These are phyloP conservation scores for Rhododendron williamsianum DNA, from an alignment of 148 eudicot species.

Conservation along the genomic window DNA sequence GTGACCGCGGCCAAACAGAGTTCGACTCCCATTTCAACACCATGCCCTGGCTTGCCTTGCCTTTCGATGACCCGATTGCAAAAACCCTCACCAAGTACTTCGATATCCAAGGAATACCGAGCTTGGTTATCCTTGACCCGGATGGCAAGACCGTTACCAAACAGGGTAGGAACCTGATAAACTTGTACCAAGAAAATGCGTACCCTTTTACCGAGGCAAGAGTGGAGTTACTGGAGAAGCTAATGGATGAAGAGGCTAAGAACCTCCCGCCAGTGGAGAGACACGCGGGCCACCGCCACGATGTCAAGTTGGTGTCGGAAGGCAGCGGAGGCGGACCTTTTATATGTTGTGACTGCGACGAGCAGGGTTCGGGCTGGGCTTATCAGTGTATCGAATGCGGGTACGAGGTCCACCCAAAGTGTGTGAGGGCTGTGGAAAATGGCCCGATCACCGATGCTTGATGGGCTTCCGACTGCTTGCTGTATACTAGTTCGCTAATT, in stretches of 20 bases:
- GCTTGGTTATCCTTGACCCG: slow-evolving; percentile 53
- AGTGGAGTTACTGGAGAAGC: slow-evolving; percentile 38
- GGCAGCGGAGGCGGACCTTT: slow-evolving; percentile 69
- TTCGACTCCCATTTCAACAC: slow-evolving; percentile 36
- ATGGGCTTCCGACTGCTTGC: background rate
- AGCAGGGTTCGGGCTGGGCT: slow-evolving; percentile 74
- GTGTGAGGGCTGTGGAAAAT: slow-evolving; percentile 31
- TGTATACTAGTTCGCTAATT: background rate
- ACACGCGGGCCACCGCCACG: slow-evolving; percentile 56
- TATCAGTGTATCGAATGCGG: slow-evolving; percentile 71
- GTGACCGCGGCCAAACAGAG: slow-evolving; percentile 38
- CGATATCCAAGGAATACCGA: slow-evolving; percentile 48
- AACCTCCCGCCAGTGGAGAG: slow-evolving; percentile 33
- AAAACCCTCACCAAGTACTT: slow-evolving; percentile 48
- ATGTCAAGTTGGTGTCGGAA: slow-evolving; percentile 54
- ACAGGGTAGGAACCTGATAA: slow-evolving; percentile 51
- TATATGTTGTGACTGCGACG: slow-evolving; percentile 69
- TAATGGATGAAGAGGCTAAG: slow-evolving; percentile 54
- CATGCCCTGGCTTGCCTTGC: slow-evolving; percentile 74
- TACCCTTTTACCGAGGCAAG: slow-evolving; percentile 59
- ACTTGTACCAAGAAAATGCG: slow-evolving; percentile 58
- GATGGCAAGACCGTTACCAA: slow-evolving; percentile 63
- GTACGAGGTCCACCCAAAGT: slow-evolving; percentile 71
- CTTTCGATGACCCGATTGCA: slow-evolving; percentile 39
- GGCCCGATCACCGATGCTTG: background rate